Evolutionary conservation across 331 rosid species (phyloP), one percentile per base, ranked within the genome.

Genomic region (Rhamnella rubrinervis): DNA sequence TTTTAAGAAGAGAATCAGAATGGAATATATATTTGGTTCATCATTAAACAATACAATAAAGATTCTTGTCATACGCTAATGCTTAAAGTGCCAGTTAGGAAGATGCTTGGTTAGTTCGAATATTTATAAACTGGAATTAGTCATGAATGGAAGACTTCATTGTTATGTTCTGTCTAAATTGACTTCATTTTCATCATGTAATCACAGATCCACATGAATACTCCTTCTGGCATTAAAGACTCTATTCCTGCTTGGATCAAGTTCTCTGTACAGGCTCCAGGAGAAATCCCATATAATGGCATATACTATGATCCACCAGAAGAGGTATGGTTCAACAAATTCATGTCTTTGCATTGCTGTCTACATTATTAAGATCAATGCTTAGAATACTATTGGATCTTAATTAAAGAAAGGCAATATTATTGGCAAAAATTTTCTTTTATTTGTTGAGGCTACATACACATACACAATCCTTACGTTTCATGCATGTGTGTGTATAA

Each of bases 231-330:
- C 74, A 77, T 87, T 77, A 91, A 93, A 77, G 97, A 93, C 80
- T 87, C 97, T 6, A 93, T 93, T 79, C 85, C 98, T 68, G 97
- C 98, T 73, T 93, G 98, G 98, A 93, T 88, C 75, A 88, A 91
- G 85, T 91, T 84, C 71, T 84, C 96, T 37, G 85, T 93, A 66
- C 97, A 91, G 85, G 92, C 92, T 74, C 96, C 96, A 18, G 88
- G 86, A 78, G 97, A 91, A 91, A 93, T 93, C 71, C 91, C 95
- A 38, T 93, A 85, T 61, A 82, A 85, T 17, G 91, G 96, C 53
- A 84, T 93, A 81, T 93, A 91, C 87, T 93, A 93, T 75, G 98
- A 93, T 75, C 98, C 98, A 55, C 97, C 96, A 12, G 96, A 93
- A 80, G 92, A 87, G 97, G 98, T 93, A 84, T 53, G 71, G 60